Percentiles rank a stretch among this genome's conserved stretches.
Evolutionary conservation across 805 yeast species (phyloP).

Genomic region (Lipomyces japonicus): DNA sequence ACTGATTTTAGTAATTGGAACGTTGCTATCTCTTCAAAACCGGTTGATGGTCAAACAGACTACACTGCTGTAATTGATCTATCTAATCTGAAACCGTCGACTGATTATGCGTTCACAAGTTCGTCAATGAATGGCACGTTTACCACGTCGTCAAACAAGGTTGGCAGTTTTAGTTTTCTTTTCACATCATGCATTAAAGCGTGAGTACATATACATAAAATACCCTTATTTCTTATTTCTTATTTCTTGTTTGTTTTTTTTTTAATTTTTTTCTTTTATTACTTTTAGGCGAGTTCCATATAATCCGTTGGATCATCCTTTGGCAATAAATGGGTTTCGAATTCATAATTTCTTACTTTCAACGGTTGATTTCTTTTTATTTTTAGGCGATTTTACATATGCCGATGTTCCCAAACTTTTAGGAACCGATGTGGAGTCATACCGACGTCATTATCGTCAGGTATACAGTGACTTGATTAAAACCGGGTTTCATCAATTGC

Average conservation of each 20-base stretch:
- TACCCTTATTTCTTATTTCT: neutral
- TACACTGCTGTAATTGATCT: slow-evolving; percentile 16
- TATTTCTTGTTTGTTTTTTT: too few relatives aligned
- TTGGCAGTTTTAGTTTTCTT: slow-evolving; percentile 26
- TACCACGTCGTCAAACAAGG: slow-evolving; percentile 16
- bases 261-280: too few relatives aligned
- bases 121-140: slow-evolving; percentile 23
- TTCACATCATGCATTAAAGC: slow-evolving; percentile 31
- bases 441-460: slow-evolving; percentile 28
- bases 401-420: slow-evolving; percentile 30
- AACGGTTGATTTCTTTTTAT: slow-evolving; percentile 25
- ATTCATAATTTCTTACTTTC: slow-evolving; percentile 3
- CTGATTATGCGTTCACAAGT: slow-evolving; percentile 17
- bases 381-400: slow-evolving; percentile 32
- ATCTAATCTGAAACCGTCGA: slow-evolving; percentile 15
- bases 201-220: slow-evolving; percentile 4
- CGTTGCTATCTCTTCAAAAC: neutral
- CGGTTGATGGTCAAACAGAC: slow-evolving; percentile 13
- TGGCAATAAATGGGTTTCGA: slow-evolving; percentile 23
- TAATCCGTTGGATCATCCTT: slow-evolving; percentile 26
- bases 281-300: slow-evolving; percentile 29
- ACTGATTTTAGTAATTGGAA: slow-evolving; percentile 4
- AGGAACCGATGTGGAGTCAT: slow-evolving; percentile 21
- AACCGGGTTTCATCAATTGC: slow-evolving; percentile 18
- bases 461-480: slow-evolving; percentile 21